Percentiles rank a stretch among this genome's conserved stretches.
Conservation (phyloP, 306 rosid species). For the Citrullus mucosospermus region DNA sequence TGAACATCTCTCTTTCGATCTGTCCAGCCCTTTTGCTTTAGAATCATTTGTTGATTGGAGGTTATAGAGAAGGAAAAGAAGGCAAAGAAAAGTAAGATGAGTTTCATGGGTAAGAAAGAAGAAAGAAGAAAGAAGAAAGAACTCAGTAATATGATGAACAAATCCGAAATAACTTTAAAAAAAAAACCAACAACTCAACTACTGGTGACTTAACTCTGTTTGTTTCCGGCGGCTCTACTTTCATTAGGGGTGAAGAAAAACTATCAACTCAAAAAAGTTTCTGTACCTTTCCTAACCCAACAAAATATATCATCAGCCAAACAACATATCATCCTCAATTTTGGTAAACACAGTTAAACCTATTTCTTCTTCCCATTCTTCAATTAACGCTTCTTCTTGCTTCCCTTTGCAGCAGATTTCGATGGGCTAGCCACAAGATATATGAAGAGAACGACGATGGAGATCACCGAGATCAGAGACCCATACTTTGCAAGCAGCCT, state of each 20-base stretch:
- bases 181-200: not conserved
- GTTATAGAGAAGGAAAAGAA: no score
- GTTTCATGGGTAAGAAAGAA: not conserved
- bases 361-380: not conserved
- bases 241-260: not conserved
- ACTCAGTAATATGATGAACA: not conserved
- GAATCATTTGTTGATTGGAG: no score
- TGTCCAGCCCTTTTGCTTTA: no score
- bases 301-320: not conserved
- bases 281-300: constrained; percentile 1
- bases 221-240: not conserved
- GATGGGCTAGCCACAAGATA: constrained; percentile 67
- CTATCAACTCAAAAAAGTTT: constrained; percentile 1
- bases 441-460: constrained; percentile 58
- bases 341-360: not conserved
- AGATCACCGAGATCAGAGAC: constrained; percentile 65
- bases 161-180: not conserved
- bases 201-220: not conserved
- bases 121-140: not conserved
- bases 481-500: constrained; percentile 81
- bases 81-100: not conserved
- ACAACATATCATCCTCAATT: not conserved
- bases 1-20: no score
- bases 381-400: constrained; percentile 93
- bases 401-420: constrained; percentile 61